Conservation (phyloP, 2,329 filamentous ascomycete species). For the Curvularia sp. region DNA sequence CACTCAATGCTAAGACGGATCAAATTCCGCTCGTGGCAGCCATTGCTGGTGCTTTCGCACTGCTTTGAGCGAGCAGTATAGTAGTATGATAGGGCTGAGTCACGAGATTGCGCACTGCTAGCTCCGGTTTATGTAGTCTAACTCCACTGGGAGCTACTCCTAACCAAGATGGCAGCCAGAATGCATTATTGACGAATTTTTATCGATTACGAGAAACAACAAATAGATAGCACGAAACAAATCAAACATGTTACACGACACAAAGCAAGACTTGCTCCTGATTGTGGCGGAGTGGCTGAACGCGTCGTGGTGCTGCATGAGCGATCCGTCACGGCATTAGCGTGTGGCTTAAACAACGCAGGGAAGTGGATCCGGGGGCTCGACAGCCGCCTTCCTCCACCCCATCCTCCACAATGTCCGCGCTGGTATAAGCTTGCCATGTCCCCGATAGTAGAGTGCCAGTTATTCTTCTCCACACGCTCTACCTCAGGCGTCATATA, state of each 20-base stretch:
- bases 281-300: slow-evolving; percentile 4
- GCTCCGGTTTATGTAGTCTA: neutral
- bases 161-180: neutral
- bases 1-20: slow-evolving; percentile 22
- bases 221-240: neutral
- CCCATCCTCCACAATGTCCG: neutral
- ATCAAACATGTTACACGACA: neutral
- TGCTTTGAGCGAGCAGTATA: slow-evolving; percentile 23
- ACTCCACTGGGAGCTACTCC: neutral
- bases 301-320: neutral
- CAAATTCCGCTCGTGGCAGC: slow-evolving; percentile 25
- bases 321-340: neutral
- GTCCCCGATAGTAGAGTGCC: slow-evolving; percentile 1
- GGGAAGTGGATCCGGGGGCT: slow-evolving; percentile 18
- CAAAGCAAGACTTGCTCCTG: neutral
- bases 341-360: slow-evolving; percentile 13
- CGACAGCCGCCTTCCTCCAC: slow-evolving; percentile 1
- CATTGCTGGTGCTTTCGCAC: slow-evolving; percentile 34
- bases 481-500: slow-evolving; percentile 10
- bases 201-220: neutral
- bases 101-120: neutral
- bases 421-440: slow-evolving; percentile 15
- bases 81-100: neutral
- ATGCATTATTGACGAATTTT: neutral
- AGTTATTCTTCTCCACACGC: slow-evolving; percentile 12